Conservation (phyloP, 805 yeast genomes). For the Cyberlindnera euphorbiae region DNA sequence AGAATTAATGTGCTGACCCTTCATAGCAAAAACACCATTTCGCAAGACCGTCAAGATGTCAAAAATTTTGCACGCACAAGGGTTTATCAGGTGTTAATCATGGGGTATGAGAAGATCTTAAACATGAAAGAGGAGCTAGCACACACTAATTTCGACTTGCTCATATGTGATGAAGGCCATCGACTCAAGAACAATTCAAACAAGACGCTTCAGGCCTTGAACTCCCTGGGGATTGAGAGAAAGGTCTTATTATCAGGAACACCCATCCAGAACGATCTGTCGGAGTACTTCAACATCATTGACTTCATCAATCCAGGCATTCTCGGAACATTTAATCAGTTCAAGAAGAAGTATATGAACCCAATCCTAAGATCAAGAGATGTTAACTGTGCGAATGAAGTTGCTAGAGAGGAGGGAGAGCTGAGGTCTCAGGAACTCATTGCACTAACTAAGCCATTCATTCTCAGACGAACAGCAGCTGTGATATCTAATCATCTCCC, state of each 20-base stretch:
- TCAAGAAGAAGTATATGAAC: conserved; percentile 56
- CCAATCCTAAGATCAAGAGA: conserved; percentile 77
- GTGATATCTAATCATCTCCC: conserved; percentile 59
- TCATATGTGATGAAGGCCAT: conserved; percentile 93
- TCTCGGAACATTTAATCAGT: conserved; percentile 55
- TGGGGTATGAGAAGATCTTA: conserved; percentile 82
- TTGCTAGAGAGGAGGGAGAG: conserved; percentile 51
- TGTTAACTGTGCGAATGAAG: conserved; percentile 47
- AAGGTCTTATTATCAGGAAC: conserved; percentile 80
- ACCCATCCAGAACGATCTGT: conserved; percentile 88
- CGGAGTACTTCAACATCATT: conserved; percentile 74
- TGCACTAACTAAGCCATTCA: conserved; percentile 57
- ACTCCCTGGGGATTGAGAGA: conserved; percentile 32
- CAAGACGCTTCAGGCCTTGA: conserved; percentile 63
- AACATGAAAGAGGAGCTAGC: conserved; percentile 46
- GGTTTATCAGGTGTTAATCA: conserved; percentile 76
- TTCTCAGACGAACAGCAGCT: conserved; percentile 66
- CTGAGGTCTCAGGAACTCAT: conserved; percentile 60
- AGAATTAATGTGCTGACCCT: conserved; percentile 61
- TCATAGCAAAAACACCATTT: conserved; percentile 41
- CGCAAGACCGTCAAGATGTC: conserved; percentile 38
- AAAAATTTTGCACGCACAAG: conserved; percentile 44
- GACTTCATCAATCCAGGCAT: conserved; percentile 84
- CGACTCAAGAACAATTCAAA: conserved; percentile 72
- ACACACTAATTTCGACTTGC: conserved; percentile 47